Evolutionary conservation across 805 yeast genomes (phyloP).

Genomic region (Ogataea populi-albae): DNA sequence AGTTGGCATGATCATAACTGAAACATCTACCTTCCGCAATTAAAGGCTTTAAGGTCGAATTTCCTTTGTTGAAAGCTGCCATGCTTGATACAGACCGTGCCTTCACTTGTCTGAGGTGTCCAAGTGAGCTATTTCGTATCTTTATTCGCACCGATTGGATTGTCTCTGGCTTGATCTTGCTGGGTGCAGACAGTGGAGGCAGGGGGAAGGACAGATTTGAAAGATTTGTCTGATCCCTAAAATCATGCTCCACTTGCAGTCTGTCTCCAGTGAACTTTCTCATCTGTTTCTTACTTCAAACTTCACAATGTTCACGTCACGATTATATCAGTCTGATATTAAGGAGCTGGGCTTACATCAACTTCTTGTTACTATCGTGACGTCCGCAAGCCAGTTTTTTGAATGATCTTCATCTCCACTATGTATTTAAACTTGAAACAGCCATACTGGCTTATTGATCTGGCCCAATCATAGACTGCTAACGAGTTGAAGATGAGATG

Average conservation of each 20-base stretch:
- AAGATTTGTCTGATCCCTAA: conserved; percentile 14
- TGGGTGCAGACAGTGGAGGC: conserved; percentile 9
- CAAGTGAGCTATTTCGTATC: background rate
- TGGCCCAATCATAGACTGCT: background rate
- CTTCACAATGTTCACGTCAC: too few species aligned
- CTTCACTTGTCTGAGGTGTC: background rate
- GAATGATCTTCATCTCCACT: too few species aligned
- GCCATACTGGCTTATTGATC: too few species aligned
- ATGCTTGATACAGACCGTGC: conserved; percentile 1
- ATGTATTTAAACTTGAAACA: too few species aligned
- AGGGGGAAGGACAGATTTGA: conserved; percentile 5
- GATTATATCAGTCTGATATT: too few species aligned
- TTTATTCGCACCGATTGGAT: background rate
- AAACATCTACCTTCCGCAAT: too few species aligned
- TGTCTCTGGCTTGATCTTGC: background rate
- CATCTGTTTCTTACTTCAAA: too few species aligned
- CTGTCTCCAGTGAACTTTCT: conserved; percentile 26
- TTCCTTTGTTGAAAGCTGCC: background rate
- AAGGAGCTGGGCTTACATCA: too few species aligned
- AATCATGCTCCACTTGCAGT: conserved; percentile 22
- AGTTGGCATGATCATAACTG: too few species aligned
- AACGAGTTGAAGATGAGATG: conserved; percentile 6
- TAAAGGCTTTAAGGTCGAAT: too few species aligned
- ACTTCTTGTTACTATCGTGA: too few species aligned
- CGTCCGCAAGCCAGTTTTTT: too few species aligned